Evolutionary conservation across 495 filamentous ascomycete genomes (phyloP), one percentile per base, ranked within the genome.

Genomic region (Rhypophila decipiens): DNA sequence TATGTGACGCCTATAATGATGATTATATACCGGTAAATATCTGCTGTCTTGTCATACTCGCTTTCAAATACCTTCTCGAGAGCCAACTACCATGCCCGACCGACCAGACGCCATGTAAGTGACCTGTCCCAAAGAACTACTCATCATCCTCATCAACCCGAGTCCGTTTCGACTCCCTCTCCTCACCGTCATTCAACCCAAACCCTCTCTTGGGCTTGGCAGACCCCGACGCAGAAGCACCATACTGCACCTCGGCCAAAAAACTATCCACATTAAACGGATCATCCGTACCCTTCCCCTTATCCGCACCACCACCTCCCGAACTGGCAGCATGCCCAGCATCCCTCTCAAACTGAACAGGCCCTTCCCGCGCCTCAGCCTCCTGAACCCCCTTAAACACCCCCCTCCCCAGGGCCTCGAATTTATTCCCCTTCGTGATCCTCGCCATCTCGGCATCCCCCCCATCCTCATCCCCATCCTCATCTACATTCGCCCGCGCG

Each of bases 341-440:
- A 52, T 96, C 93, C 69, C 93, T 95, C 70, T 97, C 93, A 61
- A 99, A 99, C 61, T 95, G 88, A n/a, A 99, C 93, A 2, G 94
- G 93, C 18, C 93, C 93, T 36, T 89, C 85, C 49, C 87, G 77
- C 38, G 72, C 83, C 83, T 96, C 91, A n/a, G 80, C 84, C 59
- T 94, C 87, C 24, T 79, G 85, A 15, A 87, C 80, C 15, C 93
- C 93, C 66, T 86, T 90, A 66, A 97, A 97, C 55, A 87, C 91
- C 11, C 89, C 88, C 60, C 79, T 80, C n/a, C 90, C 90, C 37
- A 96, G 69, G 11, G 86, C 86, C 60, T 96, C 90, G 49, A 95
- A 96, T 23, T 89, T 72, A 53, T 76, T 85, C 18, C 78, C 79
- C 72, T 88, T 91, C 56, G 87, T 79, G 46, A 99, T 88, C 62